Evolutionary conservation across 2,329 filamentous ascomycete species (phyloP).

Genomic region (Aspergillus pseudoviridinutans): DNA sequence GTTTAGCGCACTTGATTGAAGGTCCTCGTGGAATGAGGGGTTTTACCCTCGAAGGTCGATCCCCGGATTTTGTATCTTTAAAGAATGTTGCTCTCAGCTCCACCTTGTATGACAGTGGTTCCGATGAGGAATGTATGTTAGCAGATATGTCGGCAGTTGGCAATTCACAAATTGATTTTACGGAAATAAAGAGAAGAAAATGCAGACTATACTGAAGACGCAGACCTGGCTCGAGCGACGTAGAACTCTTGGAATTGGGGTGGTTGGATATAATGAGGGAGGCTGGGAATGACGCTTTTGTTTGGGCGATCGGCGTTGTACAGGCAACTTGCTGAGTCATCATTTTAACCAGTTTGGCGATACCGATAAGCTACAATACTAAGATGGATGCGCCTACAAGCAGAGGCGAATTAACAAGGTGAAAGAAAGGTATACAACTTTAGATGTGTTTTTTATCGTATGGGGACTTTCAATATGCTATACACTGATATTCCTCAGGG

Average conservation of each 20-base stretch:
- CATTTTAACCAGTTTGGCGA: background rate
- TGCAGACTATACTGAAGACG: slow-evolving; percentile 9
- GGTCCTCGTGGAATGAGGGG: slow-evolving; percentile 4
- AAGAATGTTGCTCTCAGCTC: background rate
- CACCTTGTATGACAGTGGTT: background rate
- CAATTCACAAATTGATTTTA: background rate
- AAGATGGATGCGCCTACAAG: background rate
- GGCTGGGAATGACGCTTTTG: slow-evolving; percentile 33
- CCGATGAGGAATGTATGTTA: background rate
- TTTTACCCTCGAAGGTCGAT: background rate
- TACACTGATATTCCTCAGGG: background rate
- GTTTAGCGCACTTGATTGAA: background rate
- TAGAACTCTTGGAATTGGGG: slow-evolving; percentile 26
- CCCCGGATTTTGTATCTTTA: background rate
- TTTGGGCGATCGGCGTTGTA: slow-evolving; percentile 19
- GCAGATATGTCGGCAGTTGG: background rate
- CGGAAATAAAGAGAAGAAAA: background rate
- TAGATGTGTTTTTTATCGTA: background rate
- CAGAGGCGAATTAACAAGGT: background rate
- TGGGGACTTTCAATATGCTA: background rate
- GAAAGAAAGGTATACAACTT: background rate
- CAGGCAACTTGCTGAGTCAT: slow-evolving; percentile 29
- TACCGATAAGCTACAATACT: background rate
- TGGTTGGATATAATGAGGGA: slow-evolving; percentile 33
- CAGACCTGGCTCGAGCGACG: background rate